These are phyloP conservation scores for Calycina herbarum DNA, from an alignment of 2,329 filamentous ascomycete species.

Conservation along the genomic window DNA sequence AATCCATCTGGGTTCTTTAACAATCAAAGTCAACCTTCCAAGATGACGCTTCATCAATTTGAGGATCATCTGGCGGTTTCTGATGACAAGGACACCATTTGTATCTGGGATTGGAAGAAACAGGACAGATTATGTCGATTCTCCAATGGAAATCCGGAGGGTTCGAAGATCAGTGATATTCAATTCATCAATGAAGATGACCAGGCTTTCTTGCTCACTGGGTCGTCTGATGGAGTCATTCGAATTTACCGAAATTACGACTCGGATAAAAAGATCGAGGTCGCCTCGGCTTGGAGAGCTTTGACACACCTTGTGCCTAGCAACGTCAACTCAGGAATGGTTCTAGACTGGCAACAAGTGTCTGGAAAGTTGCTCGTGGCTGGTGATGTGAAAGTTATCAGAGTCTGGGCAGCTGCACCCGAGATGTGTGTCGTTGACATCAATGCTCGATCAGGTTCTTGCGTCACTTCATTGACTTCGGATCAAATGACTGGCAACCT, in stretches of 20 bases:
- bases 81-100: conserved; percentile 87
- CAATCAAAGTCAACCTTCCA: conserved; percentile 84
- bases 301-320: conserved; percentile 91
- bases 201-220: conserved; percentile 89
- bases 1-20: conserved; percentile 80
- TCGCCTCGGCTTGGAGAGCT: conserved; percentile 89
- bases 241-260: conserved; percentile 94
- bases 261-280: conserved; percentile 69
- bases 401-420: conserved; percentile 92
- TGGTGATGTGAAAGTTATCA: conserved; percentile 91
- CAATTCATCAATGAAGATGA: conserved; percentile 99
- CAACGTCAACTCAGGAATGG: conserved; percentile 91
- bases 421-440: conserved; percentile 95
- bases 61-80: conserved; percentile 93
- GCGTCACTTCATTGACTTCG: conserved; percentile 92
- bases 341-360: conserved; percentile 99
- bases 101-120: conserved; percentile 90
- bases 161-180: conserved; percentile 90
- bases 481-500: conserved; percentile 98
- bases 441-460: conserved; percentile 88
- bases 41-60: conserved; percentile 97
- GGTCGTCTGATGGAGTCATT: conserved; percentile 91
- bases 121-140: conserved; percentile 77
- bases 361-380: conserved; percentile 92
- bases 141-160: conserved; percentile 88